Evolutionary conservation across 139 green algal genomes (phyloP).

Genomic region (Chlamydomonas sphaeroides): DNA sequence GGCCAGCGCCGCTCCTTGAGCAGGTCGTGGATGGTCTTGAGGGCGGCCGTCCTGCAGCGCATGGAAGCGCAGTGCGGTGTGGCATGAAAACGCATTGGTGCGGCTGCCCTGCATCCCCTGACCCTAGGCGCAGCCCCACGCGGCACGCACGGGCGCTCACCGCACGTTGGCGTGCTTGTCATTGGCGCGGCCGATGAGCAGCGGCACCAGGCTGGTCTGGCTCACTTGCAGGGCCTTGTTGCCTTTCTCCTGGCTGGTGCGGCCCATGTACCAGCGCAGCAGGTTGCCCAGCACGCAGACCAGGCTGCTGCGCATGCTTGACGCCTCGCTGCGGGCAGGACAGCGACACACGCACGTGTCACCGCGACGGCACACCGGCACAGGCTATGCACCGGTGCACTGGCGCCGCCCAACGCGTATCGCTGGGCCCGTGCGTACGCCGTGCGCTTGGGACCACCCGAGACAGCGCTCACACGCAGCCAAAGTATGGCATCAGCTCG

Average conservation of each 20-base stretch:
- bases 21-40: background rate
- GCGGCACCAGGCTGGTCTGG: background rate
- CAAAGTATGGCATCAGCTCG: conserved; percentile 21
- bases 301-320: no score
- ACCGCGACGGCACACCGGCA: no score
- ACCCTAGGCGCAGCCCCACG: no score
- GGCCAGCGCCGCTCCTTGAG: background rate
- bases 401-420: no score
- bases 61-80: no score
- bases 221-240: background rate
- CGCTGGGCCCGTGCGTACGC: no score
- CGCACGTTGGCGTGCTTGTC: conserved; percentile 17
- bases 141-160: no score
- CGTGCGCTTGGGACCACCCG: no score
- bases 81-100: no score
- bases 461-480: conserved; percentile 12
- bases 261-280: background rate
- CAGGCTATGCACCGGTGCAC: no score
- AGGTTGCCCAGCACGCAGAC: background rate
- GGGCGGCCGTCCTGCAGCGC: background rate
- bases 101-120: background rate
- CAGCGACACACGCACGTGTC: no score
- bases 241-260: background rate
- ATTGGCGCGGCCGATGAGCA: background rate
- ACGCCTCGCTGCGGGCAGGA: no score